Conservation (phyloP, 306 rosid species). For the Canavalia gladiata region DNA sequence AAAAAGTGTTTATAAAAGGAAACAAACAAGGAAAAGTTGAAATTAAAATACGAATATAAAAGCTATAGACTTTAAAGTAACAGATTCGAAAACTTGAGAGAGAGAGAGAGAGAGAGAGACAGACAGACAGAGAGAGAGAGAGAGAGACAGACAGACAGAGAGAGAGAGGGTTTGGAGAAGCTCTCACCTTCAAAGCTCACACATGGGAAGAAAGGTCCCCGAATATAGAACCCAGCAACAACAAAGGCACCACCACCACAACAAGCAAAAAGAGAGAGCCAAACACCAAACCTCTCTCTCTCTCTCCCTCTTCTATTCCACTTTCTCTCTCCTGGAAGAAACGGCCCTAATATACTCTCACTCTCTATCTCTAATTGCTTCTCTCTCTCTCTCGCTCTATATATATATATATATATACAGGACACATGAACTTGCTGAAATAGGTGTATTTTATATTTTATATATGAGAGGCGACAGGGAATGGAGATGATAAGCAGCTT, state of each 20-base stretch:
- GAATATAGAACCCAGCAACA: conserved; percentile 45
- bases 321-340: conserved; percentile 60
- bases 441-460: conserved; percentile 56
- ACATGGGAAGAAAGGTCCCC: conserved; percentile 46
- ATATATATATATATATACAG: conserved; percentile 43
- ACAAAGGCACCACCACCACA: conserved; percentile 40
- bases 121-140: background rate
- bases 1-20: conserved; percentile 45
- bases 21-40: conserved; percentile 40
- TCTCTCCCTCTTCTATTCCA: conserved; percentile 8
- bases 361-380: conserved; percentile 41
- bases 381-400: conserved; percentile 51
- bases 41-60: conserved; percentile 55
- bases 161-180: conserved; percentile 27
- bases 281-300: conserved; percentile 51
- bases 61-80: conserved; percentile 55
- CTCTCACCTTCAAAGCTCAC: conserved; percentile 75
- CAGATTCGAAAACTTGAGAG: conserved; percentile 62
- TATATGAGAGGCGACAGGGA: conserved; percentile 60
- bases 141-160: background rate
- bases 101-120: conserved; percentile 38
- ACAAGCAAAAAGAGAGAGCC: conserved; percentile 47
- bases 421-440: conserved; percentile 66
- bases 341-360: conserved; percentile 51
- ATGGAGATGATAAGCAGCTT: rapidly evolving